A percentile compares a stretch with the other conserved stretches of the same genome.
Conservation (phyloP, 169 alveolate species). For the Eimeria falciformis region DNA sequence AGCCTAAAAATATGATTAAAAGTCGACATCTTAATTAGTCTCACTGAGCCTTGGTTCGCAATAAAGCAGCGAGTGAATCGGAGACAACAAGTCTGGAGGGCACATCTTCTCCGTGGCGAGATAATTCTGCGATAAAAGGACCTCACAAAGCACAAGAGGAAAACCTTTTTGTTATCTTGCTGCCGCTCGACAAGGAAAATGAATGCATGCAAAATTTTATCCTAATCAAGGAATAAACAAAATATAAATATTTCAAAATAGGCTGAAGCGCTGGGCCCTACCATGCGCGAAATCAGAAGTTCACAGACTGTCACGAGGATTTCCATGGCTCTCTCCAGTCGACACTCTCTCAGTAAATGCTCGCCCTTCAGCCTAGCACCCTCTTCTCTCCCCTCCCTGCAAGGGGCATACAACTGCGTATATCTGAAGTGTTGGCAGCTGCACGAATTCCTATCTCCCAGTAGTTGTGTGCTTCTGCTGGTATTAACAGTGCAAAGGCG, state of each 20-base stretch:
- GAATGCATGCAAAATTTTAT: background rate
- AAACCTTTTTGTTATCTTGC: background rate
- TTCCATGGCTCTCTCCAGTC: slow-evolving; percentile 79
- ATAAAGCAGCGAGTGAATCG: slow-evolving; percentile 71
- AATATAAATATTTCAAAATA: background rate
- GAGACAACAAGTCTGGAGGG: slow-evolving; percentile 68
- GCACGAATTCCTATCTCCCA: background rate
- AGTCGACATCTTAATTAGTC: background rate
- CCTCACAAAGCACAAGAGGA: background rate
- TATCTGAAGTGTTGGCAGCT: background rate
- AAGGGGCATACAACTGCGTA: too few relatives aligned
- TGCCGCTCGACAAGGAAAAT: background rate
- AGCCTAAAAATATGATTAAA: too few relatives aligned
- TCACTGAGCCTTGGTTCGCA: slow-evolving; percentile 75
- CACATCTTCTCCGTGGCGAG: slow-evolving; percentile 58
- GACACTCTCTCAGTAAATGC: slow-evolving; percentile 66
- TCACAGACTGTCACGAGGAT: slow-evolving; percentile 78
- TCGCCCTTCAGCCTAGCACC: slow-evolving; percentile 79
- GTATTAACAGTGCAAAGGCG: background rate
- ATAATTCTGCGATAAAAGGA: slow-evolving; percentile 50
- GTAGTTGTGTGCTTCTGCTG: background rate
- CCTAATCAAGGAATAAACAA: background rate
- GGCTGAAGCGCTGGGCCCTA: background rate
- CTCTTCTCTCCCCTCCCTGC: slow-evolving; percentile 77
- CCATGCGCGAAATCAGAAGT: slow-evolving; percentile 75